Evolutionary conservation across 169 alveolate species (phyloP).

Genomic region (Theileria equi): DNA sequence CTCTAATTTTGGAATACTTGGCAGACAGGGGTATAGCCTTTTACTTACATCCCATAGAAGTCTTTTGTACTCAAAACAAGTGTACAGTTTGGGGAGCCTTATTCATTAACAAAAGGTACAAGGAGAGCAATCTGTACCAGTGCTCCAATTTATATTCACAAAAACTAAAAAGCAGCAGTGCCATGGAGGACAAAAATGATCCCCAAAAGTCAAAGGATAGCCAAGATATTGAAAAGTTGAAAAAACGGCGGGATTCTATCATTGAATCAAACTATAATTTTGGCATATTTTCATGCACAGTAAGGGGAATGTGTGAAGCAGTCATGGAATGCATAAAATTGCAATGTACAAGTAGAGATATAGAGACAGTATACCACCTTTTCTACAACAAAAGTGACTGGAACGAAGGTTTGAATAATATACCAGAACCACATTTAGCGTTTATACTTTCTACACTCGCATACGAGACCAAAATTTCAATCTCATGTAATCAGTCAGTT

Average conservation of each 20-base stretch:
- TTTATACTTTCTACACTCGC: constrained; percentile 26
- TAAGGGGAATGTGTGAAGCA: constrained; percentile 31
- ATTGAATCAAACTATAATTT: neutral
- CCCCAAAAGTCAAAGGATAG: neutral
- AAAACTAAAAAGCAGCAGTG: neutral
- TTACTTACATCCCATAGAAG: constrained; percentile 32
- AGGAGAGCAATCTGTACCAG: neutral
- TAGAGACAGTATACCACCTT: constrained; percentile 51
- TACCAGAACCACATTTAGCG: constrained; percentile 60
- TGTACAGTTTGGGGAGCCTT: constrained; percentile 57
- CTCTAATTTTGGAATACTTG: constrained; percentile 41
- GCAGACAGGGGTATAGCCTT: constrained; percentile 46
- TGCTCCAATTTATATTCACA: constrained; percentile 8
- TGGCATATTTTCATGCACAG: constrained; percentile 35
- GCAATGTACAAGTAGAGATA: constrained; percentile 23
- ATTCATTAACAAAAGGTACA: constrained; percentile 4
- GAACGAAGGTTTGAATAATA: constrained; percentile 18
- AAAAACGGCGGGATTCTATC: constrained; percentile 27
- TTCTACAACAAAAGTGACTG: constrained; percentile 34
- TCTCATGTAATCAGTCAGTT: constrained; percentile 13
- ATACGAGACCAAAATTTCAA: neutral
- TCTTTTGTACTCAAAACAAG: constrained; percentile 22
- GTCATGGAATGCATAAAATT: constrained; percentile 31
- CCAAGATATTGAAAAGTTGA: constrained; percentile 1
- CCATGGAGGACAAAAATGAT: neutral